Evolutionary conservation across 2,329 filamentous ascomycete species (phyloP), one percentile per base, ranked within the genome.

Genomic region (Fusarium sp.): DNA sequence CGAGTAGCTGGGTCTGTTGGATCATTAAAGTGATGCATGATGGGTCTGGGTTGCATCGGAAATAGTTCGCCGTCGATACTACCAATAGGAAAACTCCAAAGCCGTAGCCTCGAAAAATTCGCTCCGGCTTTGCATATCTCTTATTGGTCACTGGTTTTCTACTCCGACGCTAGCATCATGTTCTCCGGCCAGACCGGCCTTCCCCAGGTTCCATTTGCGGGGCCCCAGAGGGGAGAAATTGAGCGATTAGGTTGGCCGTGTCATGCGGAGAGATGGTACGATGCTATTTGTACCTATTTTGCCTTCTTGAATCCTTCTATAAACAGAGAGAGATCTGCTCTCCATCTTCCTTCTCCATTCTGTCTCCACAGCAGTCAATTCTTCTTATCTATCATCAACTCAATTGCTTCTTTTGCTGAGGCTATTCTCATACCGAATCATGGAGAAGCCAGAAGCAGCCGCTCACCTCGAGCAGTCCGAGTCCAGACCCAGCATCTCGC

Each of bases 381-480:
- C 32, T 38, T 6, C 18, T 13, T 5, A n/a, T 11, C 43, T 20
- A 38, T 32, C 2, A 45, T 8, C 5, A n/a, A 9, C 38, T 30
- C 6, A 25, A 15, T 20, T 5, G 20, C 6, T 5, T 44, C 24
- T 6, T 20, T 8, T 11, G 29, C 30, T 18, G 34, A n/a, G 34
- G 8, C 4, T 18, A 16, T 11, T 2, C 5, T 45, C 6, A 8
- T 24, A n/a, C 18, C 18, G 5, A 16, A 24, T 1, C 44, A 65
- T 65, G 62, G 62, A 65, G 32, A 65, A 65, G 30, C 53, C 61
- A 13, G 61, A 60, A 13, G 65, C 61, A 25, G 13, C 53, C 29
- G 34, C 60, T 51, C 61, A 69, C 9, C 29, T 69, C 1, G 55
- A 69, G 49, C 65, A n/a, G n/a, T 54, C 61, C 6, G 32, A 59